Conservation (phyloP, 306 rosid genomes). For the Vigna mungo region DNA sequence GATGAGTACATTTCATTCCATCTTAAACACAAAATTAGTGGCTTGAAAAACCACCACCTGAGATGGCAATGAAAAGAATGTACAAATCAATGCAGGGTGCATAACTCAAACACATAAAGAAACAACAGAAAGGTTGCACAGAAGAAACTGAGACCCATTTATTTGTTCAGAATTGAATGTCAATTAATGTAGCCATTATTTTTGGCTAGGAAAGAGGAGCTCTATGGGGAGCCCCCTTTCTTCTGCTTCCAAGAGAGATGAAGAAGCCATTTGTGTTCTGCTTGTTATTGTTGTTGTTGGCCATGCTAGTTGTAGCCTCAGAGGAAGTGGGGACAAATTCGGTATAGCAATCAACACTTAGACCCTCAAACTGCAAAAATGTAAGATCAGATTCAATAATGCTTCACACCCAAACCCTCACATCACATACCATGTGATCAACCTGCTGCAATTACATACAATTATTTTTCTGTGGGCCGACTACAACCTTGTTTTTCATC, state of each 20-base stretch:
- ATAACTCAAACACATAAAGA: neutral
- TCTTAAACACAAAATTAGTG: neutral
- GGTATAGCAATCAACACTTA: slow-evolving; percentile 12
- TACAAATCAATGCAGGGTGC: neutral
- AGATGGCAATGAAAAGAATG: neutral
- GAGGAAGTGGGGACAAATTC: slow-evolving; percentile 15
- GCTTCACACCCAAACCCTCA: neutral
- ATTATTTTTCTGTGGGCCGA: neutral
- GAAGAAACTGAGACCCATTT: neutral
- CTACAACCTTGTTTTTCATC: neutral
- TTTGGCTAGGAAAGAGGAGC: neutral
- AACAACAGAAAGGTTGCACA: neutral
- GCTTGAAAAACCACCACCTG: slow-evolving; percentile 1
- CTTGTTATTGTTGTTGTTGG: neutral
- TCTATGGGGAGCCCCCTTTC: slow-evolving; percentile 14
- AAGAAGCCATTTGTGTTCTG: neutral
- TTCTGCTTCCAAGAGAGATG: slow-evolving; percentile 3
- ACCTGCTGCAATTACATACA: slow-evolving; percentile 8
- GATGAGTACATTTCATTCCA: neutral
- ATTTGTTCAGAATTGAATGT: neutral
- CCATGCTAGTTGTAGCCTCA: slow-evolving; percentile 1
- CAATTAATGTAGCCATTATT: neutral
- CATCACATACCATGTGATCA: slow-evolving; percentile 29
- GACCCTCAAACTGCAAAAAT: slow-evolving; percentile 19
- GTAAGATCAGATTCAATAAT: slow-evolving; percentile 20